These are phyloP conservation scores for Scalesia atractyloides DNA, from an alignment of 129 eudicot species.

Conservation along the genomic window DNA sequence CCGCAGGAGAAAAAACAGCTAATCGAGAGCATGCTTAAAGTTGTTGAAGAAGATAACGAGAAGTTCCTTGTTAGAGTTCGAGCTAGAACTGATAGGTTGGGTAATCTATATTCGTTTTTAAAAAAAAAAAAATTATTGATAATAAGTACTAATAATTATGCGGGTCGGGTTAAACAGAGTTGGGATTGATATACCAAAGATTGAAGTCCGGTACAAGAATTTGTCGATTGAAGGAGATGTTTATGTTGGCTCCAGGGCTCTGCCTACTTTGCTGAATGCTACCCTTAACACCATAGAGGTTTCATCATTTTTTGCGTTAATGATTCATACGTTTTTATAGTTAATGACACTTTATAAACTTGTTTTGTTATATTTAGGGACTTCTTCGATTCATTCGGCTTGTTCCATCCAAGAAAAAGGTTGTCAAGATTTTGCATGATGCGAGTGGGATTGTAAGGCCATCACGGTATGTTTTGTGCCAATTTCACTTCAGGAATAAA, in stretches of 20 bases:
- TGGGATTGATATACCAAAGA: conserved; percentile 47
- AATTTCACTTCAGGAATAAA: too few species aligned
- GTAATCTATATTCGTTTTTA: too few species aligned
- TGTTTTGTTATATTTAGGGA: conserved; percentile 42
- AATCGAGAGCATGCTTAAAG: conserved; percentile 51
- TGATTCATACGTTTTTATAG: too few species aligned
- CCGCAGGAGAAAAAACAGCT: conserved; percentile 51
- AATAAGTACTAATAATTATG: too few species aligned
- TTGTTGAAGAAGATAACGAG: conserved; percentile 72
- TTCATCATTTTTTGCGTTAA: background rate
- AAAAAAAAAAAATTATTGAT: too few species aligned
- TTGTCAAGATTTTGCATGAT: conserved; percentile 61
- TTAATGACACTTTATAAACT: background rate
- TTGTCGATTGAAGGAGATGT: conserved; percentile 74
- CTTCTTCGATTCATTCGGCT: conserved; percentile 52
- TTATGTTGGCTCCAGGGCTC: conserved; percentile 73
- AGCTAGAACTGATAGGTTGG: conserved; percentile 73
- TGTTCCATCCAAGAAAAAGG: conserved; percentile 67
- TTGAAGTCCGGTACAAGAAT: conserved; percentile 72
- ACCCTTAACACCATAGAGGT: conserved; percentile 69
- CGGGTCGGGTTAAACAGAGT: too few species aligned
- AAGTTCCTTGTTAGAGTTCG: conserved; percentile 58
- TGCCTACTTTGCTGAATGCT: conserved; percentile 69
- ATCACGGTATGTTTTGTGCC: conserved; percentile 53
- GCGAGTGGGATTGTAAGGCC: conserved; percentile 72